A percentile compares a stretch with the other conserved stretches of the same genome.
Conservation (phyloP, 2,329 filamentous ascomycete genomes). For the Amesomyces nigricolor region DNA sequence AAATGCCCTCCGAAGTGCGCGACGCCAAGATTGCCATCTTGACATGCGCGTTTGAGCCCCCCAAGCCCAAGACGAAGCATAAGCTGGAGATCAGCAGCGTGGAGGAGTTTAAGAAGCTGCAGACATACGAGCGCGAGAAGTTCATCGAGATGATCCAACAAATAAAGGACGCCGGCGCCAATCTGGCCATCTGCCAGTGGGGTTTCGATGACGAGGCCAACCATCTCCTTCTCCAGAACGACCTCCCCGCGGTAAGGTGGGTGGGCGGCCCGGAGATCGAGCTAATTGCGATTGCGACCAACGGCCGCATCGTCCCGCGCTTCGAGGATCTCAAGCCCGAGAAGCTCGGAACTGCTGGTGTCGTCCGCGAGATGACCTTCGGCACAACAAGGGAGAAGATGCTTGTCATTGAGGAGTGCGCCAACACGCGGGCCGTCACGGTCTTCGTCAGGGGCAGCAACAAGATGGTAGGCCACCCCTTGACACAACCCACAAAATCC, state of each 20-base stretch:
- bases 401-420: slow-evolving; percentile 98
- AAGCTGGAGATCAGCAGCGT: slow-evolving; percentile 96
- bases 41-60: slow-evolving; percentile 96
- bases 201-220: slow-evolving; percentile 99
- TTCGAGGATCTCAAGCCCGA: slow-evolving; percentile 90
- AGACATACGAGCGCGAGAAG: slow-evolving; percentile 92
- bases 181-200: slow-evolving; percentile 98
- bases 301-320: slow-evolving; percentile 92
- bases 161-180: slow-evolving; percentile 95
- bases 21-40: slow-evolving; percentile 97
- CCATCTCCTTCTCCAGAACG: slow-evolving; percentile 91
- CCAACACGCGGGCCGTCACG: slow-evolving; percentile 93
- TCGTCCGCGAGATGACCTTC: slow-evolving; percentile 92
- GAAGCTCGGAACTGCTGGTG: slow-evolving; percentile 84
- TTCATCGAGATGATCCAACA: slow-evolving; percentile 98
- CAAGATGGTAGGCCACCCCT: too few relatives aligned
- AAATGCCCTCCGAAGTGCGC: slow-evolving; percentile 93
- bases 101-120: slow-evolving; percentile 96
- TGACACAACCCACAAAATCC: too few relatives aligned
- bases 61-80: slow-evolving; percentile 99
- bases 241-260: slow-evolving; percentile 93
- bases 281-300: slow-evolving; percentile 96
- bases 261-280: slow-evolving; percentile 98
- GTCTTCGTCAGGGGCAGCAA: slow-evolving; percentile 96
- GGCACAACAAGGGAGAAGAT: slow-evolving; percentile 99